phyloP scores from a whole-genome alignment of 2,329 filamentous ascomycete genomes.

The Herpotrichia juniperi region DNA sequence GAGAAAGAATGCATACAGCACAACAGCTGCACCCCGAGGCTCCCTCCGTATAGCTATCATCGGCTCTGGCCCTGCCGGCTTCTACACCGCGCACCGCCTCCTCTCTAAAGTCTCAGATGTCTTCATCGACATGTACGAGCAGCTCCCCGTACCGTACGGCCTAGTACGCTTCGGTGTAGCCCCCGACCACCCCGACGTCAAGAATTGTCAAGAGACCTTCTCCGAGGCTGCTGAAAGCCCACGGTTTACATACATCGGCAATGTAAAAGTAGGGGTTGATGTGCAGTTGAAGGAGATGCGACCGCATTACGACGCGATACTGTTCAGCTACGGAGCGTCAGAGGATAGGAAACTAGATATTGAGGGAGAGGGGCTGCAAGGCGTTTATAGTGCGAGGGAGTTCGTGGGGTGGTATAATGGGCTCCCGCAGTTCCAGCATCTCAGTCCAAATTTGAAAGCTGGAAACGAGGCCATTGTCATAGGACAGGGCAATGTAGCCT shows the following conservation, averaged over 20 bases:
- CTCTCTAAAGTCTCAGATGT: conserved; percentile 76
- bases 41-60: conserved; percentile 84
- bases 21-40: conserved; percentile 31
- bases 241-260: conserved; percentile 89
- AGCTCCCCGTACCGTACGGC: conserved; percentile 89
- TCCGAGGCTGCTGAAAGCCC: conserved; percentile 82
- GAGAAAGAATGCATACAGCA: conserved; percentile 31
- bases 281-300: conserved; percentile 73
- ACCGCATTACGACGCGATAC: conserved; percentile 86
- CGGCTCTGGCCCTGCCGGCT: conserved; percentile 93
- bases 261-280: conserved; percentile 75
- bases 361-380: conserved; percentile 77
- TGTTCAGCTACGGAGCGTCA: conserved; percentile 92
- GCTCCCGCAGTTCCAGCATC: conserved; percentile 76
- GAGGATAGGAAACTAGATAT: conserved; percentile 80
- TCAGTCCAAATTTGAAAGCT: conserved; percentile 74
- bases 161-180: conserved; percentile 93
- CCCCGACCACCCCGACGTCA: conserved; percentile 98
- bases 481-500: conserved; percentile 93
- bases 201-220: conserved; percentile 97
- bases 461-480: conserved; percentile 87
- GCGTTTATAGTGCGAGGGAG: conserved; percentile 85
- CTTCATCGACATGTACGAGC: conserved; percentile 93
- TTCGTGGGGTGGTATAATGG: conserved; percentile 99
- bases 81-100: conserved; percentile 89